Base-by-base conservation (phyloP, 495 filamentous ascomycete species). In the Aspergillus sclerotioniger region DNA sequence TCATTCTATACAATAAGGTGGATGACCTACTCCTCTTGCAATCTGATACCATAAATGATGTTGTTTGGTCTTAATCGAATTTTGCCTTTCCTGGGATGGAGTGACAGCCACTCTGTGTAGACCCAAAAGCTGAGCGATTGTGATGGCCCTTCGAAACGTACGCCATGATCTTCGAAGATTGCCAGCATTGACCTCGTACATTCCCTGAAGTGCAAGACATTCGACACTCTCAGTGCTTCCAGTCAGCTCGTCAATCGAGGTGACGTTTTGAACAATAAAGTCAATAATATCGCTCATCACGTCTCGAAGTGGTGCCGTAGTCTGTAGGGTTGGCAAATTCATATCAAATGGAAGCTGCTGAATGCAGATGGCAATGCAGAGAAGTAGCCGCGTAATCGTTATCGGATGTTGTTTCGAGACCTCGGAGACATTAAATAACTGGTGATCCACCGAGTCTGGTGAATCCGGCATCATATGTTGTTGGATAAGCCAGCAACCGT, bases 121-220 rank as follows among this genome's bases (percentile, higher is more conserved):
- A 13, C 62, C 59, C 4, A 62, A 28, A 28, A 65, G 54, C n/a
- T 65, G 59, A 21, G 35, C 55, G 29, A 65, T 39, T 48, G 46
- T 49, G 41, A 65, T 49, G 8, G 62, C 62, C 28, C 58, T 61
- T 19, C 62, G 62, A 54, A 59, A 65, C n/a, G 29, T 31, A 35
- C 59, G 59, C 62, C 59, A 65, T 16, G 62, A 49, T 41, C 46
- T 53, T 31, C 59, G 59, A 17, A 61, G 46, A 49, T 65, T 65
- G 10, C 62, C 62, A 1, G 52, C 51, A 44, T 65, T 65, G 12
- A 57, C 59, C 32, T 61, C 54, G 33, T 56, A 59, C 32, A 58
- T 59, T 57, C 55, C 62, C 20, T 62, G 51, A 8, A 65, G 51
- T 20, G 60, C 44, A 39, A 65, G 47, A 48, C 62, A 65, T 44